Base-by-base conservation (phyloP, 805 yeast genomes). In the Saccharomycopsis sp. region DNA sequence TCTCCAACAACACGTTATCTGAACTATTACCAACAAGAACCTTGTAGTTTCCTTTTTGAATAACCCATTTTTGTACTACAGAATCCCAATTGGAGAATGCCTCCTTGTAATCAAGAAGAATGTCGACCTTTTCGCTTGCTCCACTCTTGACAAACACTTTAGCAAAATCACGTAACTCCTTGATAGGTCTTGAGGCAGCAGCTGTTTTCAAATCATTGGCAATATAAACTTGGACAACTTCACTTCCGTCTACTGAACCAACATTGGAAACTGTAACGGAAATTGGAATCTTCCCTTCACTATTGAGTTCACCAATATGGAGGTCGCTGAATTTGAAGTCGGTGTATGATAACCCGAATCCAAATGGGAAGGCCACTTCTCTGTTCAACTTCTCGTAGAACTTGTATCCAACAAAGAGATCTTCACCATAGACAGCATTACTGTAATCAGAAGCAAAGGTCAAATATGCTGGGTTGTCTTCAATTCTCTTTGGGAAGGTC, bases 351-450 rank as follows among this genome's bases (percentile, higher is more conserved):
- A 61, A 56, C 12, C 63, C 62, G 56, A 58, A 61, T 3, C 62
- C 63, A 57, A 84, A 85, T 50, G 87, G 84, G 73, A 77, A 84
- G 54, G 78, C 72, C 3, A 80, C 82, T 25, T 74, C 73, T 49
- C 68, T 70, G 62, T 77, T 74, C 42, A 72, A 66, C 68, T 78
- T 79, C 65, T 84, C 87, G 68, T 81, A 85, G 71, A 71, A 81
- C 60, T 82, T 73, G 72, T 84, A 83, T 20, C 88, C 89, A 56
- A 84, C 80, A 67, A 75, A 84, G 52, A 84, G 79, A 65, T 83
- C 87, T 68, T 85, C 89, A 59, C 88, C 87, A 64, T 84, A 85
- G 57, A 78, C 65, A 35, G 78, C 81, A 56, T 77, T 70, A 51
- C 87, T 86, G 65, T 75, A 75, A 65, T 78, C 78, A 8, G 83